Evolutionary conservation across 2,329 filamentous ascomycete species (phyloP), one percentile per base, ranked within the genome.

Genomic region (Trichoderma atroviride): DNA sequence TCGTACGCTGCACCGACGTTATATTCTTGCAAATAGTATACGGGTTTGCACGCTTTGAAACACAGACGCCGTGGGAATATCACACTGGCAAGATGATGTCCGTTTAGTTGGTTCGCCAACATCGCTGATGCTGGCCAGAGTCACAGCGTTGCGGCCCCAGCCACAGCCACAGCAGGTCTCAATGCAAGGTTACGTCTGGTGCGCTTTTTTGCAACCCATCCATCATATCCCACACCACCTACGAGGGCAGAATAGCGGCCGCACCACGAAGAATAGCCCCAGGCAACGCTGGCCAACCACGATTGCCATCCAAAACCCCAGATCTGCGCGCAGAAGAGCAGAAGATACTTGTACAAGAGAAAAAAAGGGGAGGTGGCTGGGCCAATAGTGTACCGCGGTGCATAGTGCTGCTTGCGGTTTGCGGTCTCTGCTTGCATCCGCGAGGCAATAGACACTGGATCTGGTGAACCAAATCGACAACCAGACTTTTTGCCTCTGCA

Each of bases 121-220:
- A 35, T 11, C n/a, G 10, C n/a, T 50, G n/a, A 22, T 50, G 47
- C 10, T 50, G 22, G 16, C 16, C 14, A 47, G 59, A 33, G 11
- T 22, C 40, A 62, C 59, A 31, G 59, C 59, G 59, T 62, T 24
- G 59, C 53, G 58, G 52, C 16, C 33, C 33, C 50, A 56, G 62
- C 62, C 62, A 56, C 62, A 65, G 52, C 52, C 52, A 55, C 52
- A 29, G 55, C 55, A 57, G 22, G 35, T 53, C 16, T n/a, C 29
- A 52, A 68, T 68, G 64, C 64, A 60, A 60, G 64, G 64, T 68
- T 68, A 68, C 64, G 64, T 50, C 47, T 50, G 47, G 47, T 68
- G 64, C 64, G 61, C 55, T 11, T 60, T 60, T 50, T 22, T 55
- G n/a, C 64, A 59, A 56, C 22, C 33, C 58, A 62, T 11, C 40